Conservation (phyloP, 768 basidiomycete species). For the Pleurotus citrinopileatus region DNA sequence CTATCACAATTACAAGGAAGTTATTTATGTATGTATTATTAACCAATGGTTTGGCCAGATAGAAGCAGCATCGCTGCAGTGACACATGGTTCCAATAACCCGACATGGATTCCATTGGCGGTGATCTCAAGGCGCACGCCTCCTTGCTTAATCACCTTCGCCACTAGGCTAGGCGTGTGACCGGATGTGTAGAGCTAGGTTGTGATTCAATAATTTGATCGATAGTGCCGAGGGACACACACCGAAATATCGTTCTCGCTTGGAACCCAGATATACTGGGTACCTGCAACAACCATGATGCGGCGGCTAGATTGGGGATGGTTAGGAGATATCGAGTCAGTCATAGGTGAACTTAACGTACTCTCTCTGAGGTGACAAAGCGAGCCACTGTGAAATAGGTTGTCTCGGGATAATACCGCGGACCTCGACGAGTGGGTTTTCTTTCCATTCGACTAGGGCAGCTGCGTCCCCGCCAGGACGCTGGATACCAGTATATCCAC, state of each 20-base stretch:
- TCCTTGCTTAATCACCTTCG: conserved; percentile 46
- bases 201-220: conserved; percentile 3
- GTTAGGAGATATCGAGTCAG: conserved; percentile 18
- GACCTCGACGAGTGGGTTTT: conserved; percentile 48
- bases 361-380: conserved; percentile 39
- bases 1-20: background rate
- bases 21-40: conserved; percentile 5
- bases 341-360: conserved; percentile 32
- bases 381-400: conserved; percentile 50
- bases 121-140: conserved; percentile 54
- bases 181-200: conserved; percentile 46
- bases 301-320: conserved; percentile 33
- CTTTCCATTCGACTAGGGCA: conserved; percentile 59
- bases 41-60: conserved; percentile 65
- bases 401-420: conserved; percentile 47
- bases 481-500: conserved; percentile 55
- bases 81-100: conserved; percentile 49
- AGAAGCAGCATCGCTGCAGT: conserved; percentile 54
- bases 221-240: conserved; percentile 19
- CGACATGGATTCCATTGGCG: conserved; percentile 49
- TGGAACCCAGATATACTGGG: conserved; percentile 55
- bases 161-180: conserved; percentile 38
- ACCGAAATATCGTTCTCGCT: conserved; percentile 52
- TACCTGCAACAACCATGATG: conserved; percentile 48
- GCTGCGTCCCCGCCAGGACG: conserved; percentile 42